These are phyloP conservation scores for Adansonia digitata DNA, from an alignment of 345 rosid genomes.

Conservation along the genomic window DNA sequence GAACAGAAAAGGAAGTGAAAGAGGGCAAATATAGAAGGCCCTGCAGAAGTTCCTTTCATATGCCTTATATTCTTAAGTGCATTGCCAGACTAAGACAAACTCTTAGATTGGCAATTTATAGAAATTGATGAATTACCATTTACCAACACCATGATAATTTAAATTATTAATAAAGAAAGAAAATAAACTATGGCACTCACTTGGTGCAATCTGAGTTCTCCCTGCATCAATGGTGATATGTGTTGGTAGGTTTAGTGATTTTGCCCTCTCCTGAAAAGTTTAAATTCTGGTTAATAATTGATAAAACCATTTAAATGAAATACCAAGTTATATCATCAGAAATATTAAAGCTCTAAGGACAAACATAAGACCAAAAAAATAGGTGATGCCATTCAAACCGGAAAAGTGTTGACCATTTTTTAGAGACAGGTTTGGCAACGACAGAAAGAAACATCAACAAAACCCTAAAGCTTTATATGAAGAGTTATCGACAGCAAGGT, in stretches of 20 bases:
- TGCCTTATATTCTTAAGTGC: no score
- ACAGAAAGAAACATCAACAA: not conserved
- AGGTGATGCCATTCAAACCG: not conserved
- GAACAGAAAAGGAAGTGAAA: not conserved
- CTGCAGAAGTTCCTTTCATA: not conserved
- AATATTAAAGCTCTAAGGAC: not conserved
- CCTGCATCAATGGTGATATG: constrained; percentile 98
- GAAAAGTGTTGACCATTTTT: not conserved
- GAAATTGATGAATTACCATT: not conserved
- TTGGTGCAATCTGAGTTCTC: constrained; percentile 97
- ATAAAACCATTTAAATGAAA: not conserved
- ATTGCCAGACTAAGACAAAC: no score
- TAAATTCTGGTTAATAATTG: not conserved
- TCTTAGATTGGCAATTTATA: no score
- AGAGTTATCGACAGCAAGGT: not conserved
- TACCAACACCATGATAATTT: not conserved
- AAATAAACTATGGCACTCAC: constrained; percentile 46
- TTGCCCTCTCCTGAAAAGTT: constrained; percentile 75
- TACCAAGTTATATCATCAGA: not conserved
- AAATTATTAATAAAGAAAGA: not conserved
- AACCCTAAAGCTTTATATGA: not conserved
- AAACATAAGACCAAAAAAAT: not conserved
- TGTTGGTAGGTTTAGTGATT: constrained; percentile 77
- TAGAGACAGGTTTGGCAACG: not conserved
- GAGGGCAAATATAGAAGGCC: not conserved